Conservation (phyloP, 129 eudicot genomes). For the Kitagawia praeruptora region DNA sequence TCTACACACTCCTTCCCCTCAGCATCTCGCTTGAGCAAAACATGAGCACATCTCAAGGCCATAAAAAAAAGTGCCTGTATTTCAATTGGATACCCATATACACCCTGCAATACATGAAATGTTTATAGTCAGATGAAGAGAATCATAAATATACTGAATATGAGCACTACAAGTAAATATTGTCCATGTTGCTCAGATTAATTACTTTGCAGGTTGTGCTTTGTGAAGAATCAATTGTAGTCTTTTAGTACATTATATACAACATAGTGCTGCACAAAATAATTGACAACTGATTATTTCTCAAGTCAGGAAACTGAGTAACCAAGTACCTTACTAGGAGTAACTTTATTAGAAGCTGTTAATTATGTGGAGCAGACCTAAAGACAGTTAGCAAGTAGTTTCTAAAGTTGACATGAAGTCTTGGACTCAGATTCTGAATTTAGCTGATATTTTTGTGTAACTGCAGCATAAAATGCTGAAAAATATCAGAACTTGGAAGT, state of each 20-base stretch:
- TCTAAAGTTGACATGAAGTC: not conserved
- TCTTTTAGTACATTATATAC: not conserved
- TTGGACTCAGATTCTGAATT: not conserved
- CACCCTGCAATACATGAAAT: conserved; percentile 47
- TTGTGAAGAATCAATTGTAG: not conserved
- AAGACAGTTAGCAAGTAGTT: not conserved
- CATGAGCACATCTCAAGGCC: conserved; percentile 83
- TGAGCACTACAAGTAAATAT: not conserved
- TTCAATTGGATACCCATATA: conserved; percentile 91
- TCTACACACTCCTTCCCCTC: conserved; percentile 71
- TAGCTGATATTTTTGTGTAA: not conserved
- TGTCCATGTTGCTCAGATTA: not conserved
- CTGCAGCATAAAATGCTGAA: not conserved
- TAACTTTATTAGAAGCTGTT: not conserved
- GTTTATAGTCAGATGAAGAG: conserved; percentile 8
- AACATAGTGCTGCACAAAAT: not conserved
- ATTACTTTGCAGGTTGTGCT: not conserved
- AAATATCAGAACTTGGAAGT: not conserved
- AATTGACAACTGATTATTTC: not conserved
- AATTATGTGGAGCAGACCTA: not conserved
- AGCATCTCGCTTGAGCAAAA: conserved; percentile 63
- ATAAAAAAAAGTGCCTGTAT: conserved; percentile 94
- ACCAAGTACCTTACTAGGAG: too few species aligned
- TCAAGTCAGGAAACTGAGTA: not conserved
- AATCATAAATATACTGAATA: not conserved